Base-by-base conservation (phyloP, 139 green algal species). In the Chlamydomonas asymmetrica region DNA sequence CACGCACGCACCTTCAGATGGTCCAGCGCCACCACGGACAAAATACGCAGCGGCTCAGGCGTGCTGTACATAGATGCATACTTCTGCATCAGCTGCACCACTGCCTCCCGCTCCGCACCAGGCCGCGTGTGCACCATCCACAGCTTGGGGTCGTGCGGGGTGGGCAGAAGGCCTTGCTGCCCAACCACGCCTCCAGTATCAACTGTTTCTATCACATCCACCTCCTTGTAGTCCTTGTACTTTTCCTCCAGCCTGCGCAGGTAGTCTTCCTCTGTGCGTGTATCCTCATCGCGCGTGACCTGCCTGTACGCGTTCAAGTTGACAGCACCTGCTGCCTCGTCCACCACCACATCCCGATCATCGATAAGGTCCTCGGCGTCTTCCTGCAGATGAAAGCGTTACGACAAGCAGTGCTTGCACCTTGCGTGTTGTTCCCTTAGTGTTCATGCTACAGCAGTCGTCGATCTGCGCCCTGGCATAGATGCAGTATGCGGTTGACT, bases 61-160 rank as follows among this genome's bases (percentile, higher is more conserved):
- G 78, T 63, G 52, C 85, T 72, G 32, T 87, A 71, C 38, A 94
- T 64, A 34, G 86, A 91, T 63, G 91, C 82, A 37, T 61, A 79
- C 87, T 98, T 99, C 74, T 98, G 92, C 85, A 98, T 92, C 67
- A 98, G 84, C 79, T 92, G 88, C 43, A 97, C 73, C 45, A 89
- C 87, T 20, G 85, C 80, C 80, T 97, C 91, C 2, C 92, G 80
- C 88, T 98, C 96, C 43, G 79, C 70, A 23, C 94, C 94, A 29
- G 87, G 77, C 71, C 88, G 74, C 74, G 82, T 91, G 8, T 87
- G 76, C 43, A 98, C 85, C 73, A 97, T 80, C 95, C 95, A 99
- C 52, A 99, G 90, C 84, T 96, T 96, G 71, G 96, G 94, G 82
- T 99, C 96, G 31, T 90, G 80, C 35, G 91, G 80, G 27, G 87